Conservation (phyloP, 192 early-diverging fungal species). For the Linnemannia elongata region DNA sequence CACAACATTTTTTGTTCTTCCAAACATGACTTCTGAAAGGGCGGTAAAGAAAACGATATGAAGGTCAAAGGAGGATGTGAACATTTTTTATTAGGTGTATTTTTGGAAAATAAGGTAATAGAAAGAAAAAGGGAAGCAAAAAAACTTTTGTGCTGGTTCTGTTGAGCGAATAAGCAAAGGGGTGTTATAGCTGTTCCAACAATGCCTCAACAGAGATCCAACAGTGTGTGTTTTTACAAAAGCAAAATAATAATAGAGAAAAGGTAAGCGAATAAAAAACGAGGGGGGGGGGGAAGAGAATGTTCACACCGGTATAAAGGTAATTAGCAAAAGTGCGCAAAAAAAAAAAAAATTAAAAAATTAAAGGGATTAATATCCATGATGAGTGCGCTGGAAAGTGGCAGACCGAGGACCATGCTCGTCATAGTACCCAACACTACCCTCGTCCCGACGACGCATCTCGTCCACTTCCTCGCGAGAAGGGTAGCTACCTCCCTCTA, state of each 20-base stretch:
- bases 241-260: neutral
- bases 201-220: neutral
- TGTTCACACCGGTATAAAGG: neutral
- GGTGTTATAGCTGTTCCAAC: neutral
- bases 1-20: neutral
- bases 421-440: conserved; percentile 16
- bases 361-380: neutral
- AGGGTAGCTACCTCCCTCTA: neutral
- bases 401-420: conserved; percentile 20
- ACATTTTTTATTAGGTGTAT: conserved; percentile 10
- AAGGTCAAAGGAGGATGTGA: neutral
- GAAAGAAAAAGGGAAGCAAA: neutral
- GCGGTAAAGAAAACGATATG: neutral
- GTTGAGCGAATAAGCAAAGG: neutral
- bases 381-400: neutral
- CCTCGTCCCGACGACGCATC: conserved; percentile 25
- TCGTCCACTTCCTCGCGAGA: conserved; percentile 23
- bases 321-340: neutral
- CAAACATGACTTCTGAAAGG: too few species aligned
- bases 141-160: conserved; percentile 5
- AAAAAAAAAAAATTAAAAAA: neutral
- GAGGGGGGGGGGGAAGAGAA: neutral
- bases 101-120: neutral
- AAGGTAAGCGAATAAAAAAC: neutral
- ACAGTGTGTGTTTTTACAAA: conserved; percentile 9